phyloP scores from a whole-genome alignment of 306 rosid species.

The Prunus mongolica region DNA sequence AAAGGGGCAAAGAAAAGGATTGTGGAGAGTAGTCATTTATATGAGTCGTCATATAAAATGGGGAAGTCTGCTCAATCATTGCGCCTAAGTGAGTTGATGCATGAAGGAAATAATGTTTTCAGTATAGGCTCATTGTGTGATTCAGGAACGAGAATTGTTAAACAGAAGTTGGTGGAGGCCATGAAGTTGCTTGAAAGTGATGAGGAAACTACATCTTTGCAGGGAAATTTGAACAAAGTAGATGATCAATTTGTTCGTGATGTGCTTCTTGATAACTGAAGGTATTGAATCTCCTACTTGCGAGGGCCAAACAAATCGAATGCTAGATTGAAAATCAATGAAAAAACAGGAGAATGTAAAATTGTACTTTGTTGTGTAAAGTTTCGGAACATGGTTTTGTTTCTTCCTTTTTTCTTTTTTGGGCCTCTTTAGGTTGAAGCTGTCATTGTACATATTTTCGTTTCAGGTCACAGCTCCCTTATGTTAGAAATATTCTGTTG shows the following conservation, averaged over 20 bases:
- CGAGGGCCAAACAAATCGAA: no score
- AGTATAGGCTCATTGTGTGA: slow-evolving; percentile 10
- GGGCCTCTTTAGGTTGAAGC: background rate
- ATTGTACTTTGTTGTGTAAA: background rate
- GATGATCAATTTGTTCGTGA: background rate
- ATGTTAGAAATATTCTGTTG: background rate
- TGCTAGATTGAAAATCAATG: background rate
- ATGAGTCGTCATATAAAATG: background rate
- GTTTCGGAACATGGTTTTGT: background rate
- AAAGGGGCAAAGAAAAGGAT: slow-evolving; percentile 2
- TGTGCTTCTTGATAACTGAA: slow-evolving; percentile 1
- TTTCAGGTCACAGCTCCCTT: background rate
- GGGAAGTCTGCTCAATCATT: background rate
- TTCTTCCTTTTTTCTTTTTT: background rate
- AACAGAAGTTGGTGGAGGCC: slow-evolving; percentile 9
- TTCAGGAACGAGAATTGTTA: slow-evolving; percentile 6
- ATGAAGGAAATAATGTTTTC: slow-evolving; percentile 17
- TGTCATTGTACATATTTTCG: background rate
- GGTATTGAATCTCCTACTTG: background rate
- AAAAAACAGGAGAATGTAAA: background rate
- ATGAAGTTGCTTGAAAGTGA: slow-evolving; percentile 16
- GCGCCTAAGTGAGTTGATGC: background rate
- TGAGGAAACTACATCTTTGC: background rate
- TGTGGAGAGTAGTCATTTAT: background rate
- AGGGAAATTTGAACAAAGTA: slow-evolving; percentile 8